Percentiles rank a stretch among this genome's conserved stretches.
Evolutionary conservation across 2,329 filamentous ascomycete genomes (phyloP).

Genomic region (Chaetomiaceae sp.): DNA sequence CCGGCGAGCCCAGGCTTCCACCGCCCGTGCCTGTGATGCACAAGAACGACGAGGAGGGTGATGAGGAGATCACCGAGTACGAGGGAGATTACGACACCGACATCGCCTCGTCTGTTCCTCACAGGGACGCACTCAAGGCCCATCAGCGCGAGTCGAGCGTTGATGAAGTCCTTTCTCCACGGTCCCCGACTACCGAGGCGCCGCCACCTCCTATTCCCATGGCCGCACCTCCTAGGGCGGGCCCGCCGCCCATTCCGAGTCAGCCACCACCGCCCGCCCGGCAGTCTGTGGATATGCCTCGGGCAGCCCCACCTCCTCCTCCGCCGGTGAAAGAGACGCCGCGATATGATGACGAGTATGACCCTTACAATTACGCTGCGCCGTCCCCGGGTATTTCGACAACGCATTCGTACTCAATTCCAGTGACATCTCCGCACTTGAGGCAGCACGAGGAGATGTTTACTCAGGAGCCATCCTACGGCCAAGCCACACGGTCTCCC

Average conservation of each 20-base stretch:
- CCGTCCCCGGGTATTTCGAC: slow-evolving; percentile 28
- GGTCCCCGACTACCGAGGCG: slow-evolving; percentile 46
- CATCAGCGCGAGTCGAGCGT: slow-evolving; percentile 73
- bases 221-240: slow-evolving; percentile 48
- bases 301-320: slow-evolving; percentile 63
- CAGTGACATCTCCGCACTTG: slow-evolving; percentile 32
- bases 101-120: slow-evolving; percentile 86
- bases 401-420: slow-evolving; percentile 30
- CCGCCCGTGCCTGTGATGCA: slow-evolving; percentile 33
- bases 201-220: slow-evolving; percentile 40
- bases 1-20: slow-evolving; percentile 44
- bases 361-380: slow-evolving; percentile 56
- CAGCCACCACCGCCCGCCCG: slow-evolving; percentile 43
- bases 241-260: slow-evolving; percentile 42
- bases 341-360: slow-evolving; percentile 58
- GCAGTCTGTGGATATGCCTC: slow-evolving; percentile 65
- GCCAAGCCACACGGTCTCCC: slow-evolving; percentile 42
- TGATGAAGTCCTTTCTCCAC: slow-evolving; percentile 62
- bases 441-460: slow-evolving; percentile 43
- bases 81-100: slow-evolving; percentile 98
- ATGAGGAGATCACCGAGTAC: slow-evolving; percentile 85
- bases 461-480: slow-evolving; percentile 41
- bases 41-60: slow-evolving; percentile 57
- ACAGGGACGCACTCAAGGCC: slow-evolving; percentile 86
- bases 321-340: slow-evolving; percentile 45